These are phyloP conservation scores for Phytophthora parvispora DNA, from an alignment of 352 stramenopile genomes.

Conservation along the genomic window DNA sequence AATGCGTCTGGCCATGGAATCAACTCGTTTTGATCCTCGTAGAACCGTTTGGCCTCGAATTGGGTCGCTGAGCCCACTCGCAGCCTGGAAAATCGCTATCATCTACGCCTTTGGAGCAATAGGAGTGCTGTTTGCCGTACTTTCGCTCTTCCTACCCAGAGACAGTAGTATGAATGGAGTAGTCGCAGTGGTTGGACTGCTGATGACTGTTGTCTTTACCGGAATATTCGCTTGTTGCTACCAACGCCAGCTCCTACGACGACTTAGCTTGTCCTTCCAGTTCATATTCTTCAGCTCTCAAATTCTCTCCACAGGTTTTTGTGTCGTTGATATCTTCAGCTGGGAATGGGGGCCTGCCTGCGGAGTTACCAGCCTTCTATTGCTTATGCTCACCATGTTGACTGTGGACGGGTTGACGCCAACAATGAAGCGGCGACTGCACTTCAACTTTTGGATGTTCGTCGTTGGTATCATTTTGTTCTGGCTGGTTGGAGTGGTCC, in stretches of 20 bases:
- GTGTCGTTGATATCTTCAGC: constrained; percentile 7
- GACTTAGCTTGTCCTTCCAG: constrained; percentile 11
- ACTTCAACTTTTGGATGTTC: neutral
- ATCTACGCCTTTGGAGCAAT: neutral
- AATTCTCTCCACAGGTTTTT: neutral
- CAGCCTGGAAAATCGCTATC: neutral
- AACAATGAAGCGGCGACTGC: constrained; percentile 1
- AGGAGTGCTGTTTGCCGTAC: neutral
- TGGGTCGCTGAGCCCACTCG: neutral
- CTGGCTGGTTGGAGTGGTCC: neutral
- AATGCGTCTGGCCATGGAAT: constrained; percentile 10
- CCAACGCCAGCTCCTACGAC: constrained; percentile 16
- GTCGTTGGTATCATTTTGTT: neutral
- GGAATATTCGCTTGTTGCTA: constrained; percentile 6
- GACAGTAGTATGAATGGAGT: neutral
- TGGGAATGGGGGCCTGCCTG: constrained; percentile 9
- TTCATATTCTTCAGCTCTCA: constrained; percentile 8
- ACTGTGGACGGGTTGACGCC: constrained; percentile 6
- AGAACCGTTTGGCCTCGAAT: constrained; percentile 21
- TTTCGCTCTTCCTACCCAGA: neutral
- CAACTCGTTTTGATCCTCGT: neutral
- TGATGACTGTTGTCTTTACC: neutral
- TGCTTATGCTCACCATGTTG: neutral
- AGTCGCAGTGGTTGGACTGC: neutral
- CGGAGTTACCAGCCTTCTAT: neutral